Evolutionary conservation across 768 basidiomycete genomes (phyloP).

Genomic region (Lepiota venenata): DNA sequence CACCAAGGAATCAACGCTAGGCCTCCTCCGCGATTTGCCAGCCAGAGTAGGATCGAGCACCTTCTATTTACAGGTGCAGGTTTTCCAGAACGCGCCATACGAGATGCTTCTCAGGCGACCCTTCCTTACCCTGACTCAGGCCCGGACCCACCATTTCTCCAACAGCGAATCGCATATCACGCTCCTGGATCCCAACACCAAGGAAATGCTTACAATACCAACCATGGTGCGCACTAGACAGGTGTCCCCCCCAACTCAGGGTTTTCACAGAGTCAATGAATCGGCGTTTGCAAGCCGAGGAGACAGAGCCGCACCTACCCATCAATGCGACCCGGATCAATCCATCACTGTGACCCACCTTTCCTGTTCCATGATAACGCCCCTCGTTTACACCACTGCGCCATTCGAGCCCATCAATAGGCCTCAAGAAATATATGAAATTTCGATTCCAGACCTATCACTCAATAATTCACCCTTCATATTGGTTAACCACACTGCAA

Average conservation of each 20-base stretch:
- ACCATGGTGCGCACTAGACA: no score
- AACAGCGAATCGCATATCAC: constrained; percentile 9
- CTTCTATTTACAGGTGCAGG: constrained; percentile 21
- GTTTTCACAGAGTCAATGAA: constrained; percentile 14
- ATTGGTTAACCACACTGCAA: no score
- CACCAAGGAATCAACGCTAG: constrained; percentile 14
- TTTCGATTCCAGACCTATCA: not conserved
- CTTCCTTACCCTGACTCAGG: constrained; percentile 16
- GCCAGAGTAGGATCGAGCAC: constrained; percentile 13
- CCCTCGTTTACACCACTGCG: not conserved
- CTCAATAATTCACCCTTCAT: not conserved
- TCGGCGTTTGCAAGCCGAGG: not conserved
- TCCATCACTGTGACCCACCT: not conserved
- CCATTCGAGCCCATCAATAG: not conserved
- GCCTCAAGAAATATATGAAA: not conserved
- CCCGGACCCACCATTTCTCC: constrained; percentile 3
- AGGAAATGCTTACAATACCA: constrained; percentile 9
- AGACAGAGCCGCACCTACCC: no score
- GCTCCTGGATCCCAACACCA: constrained; percentile 16
- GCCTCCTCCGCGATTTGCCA: constrained; percentile 14
- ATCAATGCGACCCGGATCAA: no score
- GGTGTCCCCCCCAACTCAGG: constrained; percentile 8
- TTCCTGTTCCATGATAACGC: not conserved
- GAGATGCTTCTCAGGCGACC: constrained; percentile 20
- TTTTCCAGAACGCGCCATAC: constrained; percentile 18